Evolutionary conservation across 164 flowering plant species (phyloP), one percentile per base, ranked within the genome.

Genomic region (Annona squamosa): DNA sequence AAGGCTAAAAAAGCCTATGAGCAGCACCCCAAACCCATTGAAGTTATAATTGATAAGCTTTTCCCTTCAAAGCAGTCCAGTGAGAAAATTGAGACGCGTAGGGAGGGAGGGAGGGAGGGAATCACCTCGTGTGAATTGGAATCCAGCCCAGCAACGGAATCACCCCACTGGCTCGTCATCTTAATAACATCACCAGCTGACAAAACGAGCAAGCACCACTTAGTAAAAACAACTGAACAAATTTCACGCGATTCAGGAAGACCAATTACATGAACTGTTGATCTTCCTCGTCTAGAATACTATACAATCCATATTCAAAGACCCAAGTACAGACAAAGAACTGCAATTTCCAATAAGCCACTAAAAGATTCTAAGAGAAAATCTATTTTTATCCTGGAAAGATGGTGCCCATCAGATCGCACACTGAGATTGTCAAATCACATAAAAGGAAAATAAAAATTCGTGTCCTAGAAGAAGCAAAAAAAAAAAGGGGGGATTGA

Each of bases 81-180:
- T 26, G 37, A 26, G 37, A 26, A 26, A 26, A 26, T 26, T 26
- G 37, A 26, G 37, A 26, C 37, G 37, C 37, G 37, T 26, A 52
- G 17, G 13, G 59, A 52, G 9, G 13, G 59, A 10, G 59, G 3
- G 1, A 4, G 52, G 4, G 52, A 4, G 4, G 59, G 13, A 52
- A 52, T 9, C 64, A 72, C 74, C 74, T 72, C 68, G 9, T 26
- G 48, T 9, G 67, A 72, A 63, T 19, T 46, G 44, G 67, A 46
- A 72, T 72, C 74, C 68, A 72, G 43, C 2, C 48, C 74, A 63
- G 74, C 5, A 18, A 65, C 45, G 4, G 59, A 63, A 64, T 47
- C 12, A 45, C 74, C 68, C 18, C 74, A 52, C 64, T 72, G 74
- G 46, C 64, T 72, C 68, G 44, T 48, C 74, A 64, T 72, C 47